Base-by-base conservation (phyloP, 1,284 basidiomycete genomes). In the Fomitopsis pinicola region DNA sequence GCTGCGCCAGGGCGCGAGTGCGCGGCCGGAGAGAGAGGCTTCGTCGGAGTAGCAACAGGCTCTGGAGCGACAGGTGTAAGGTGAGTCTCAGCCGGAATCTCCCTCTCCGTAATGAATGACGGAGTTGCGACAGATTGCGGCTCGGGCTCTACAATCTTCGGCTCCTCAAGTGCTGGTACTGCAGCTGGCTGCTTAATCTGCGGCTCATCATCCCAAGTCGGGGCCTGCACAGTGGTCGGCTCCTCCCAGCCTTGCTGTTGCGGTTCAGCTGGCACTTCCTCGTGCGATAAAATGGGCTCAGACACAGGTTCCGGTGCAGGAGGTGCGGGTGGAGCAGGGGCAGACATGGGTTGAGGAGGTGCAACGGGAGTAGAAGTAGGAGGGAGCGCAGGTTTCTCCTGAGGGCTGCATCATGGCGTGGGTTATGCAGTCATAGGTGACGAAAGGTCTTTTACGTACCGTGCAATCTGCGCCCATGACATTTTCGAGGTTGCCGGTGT, bases 391-490 rank as follows among this genome's bases (percentile, higher is more conserved):
- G 82, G 78, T 69, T 86, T 86, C 67, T 87, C 84, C 63, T 84
- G 80, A 7, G 81, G 78, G 50, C 81, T 87, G 40, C 35, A 53
- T 26, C n/a, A 45, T 54, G n/a, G 22, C 10, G 8, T 19, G 22
- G 14, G n/a, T 26, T 58, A 6, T 5, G 38, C 14, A 15, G 35
- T 15, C 17, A 12, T 17, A 48, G 17, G 19, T 58, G 28, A 33
- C 0, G 28, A 17, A 55, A 56, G 38, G 61, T 19, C 42, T 19
- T 54, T 19, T 54, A 78, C 81, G 19, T 71, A 87, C 89, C 85
- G 79, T 66, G 90, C 89, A 71, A 92, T 81, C 69, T 92, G 87
- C 26, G 90, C 90, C 89, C 90, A 91, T 44, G 91, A 91, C 61
- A 89, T 73, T 76, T 91, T 90, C 12, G 87, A 84, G 12, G 84